A percentile compares a stretch with the other conserved stretches of the same genome.
Evolutionary conservation across 2,329 filamentous ascomycete genomes (phyloP).

Genomic region (Scopulariopsis brevicaulis): DNA sequence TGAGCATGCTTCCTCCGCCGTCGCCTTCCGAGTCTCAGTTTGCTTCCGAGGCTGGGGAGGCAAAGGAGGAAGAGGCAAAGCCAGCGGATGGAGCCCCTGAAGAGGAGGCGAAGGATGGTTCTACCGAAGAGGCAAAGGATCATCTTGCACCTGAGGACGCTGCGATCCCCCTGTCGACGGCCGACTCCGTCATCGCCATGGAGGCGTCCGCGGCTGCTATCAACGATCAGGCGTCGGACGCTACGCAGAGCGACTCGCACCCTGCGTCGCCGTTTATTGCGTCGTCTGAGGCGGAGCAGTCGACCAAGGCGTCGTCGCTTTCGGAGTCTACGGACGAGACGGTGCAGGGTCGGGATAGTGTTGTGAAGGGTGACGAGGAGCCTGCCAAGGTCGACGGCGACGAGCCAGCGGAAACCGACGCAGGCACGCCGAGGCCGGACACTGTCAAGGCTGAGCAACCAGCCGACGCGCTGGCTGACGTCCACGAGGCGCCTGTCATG

Average conservation of each 20-base stretch:
- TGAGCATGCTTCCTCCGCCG: conserved; percentile 15
- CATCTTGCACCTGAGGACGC: conserved; percentile 13
- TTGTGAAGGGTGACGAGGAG: conserved; percentile 15
- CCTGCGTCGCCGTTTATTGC: conserved; percentile 41
- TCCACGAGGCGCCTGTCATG: no score
- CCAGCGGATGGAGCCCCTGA: conserved; percentile 12
- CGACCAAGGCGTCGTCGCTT: conserved; percentile 52
- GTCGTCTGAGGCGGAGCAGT: conserved; percentile 44
- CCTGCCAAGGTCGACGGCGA: background rate
- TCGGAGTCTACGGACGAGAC: conserved; percentile 54
- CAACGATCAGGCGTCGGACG: conserved; percentile 33
- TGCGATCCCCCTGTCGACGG: conserved; percentile 27
- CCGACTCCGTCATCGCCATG: conserved; percentile 44
- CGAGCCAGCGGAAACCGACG: background rate
- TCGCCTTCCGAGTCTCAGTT: background rate
- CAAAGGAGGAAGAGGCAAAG: background rate
- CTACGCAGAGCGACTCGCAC: conserved; percentile 43
- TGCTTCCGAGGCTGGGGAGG: background rate
- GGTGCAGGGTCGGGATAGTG: conserved; percentile 23
- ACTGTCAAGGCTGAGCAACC: background rate
- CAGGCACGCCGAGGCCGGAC: background rate
- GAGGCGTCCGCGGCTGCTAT: conserved; percentile 28
- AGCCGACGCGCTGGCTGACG: background rate
- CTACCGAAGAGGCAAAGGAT: conserved; percentile 3
- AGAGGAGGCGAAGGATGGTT: conserved; percentile 10